These are phyloP conservation scores for Kregervanrija pseudodelftensis DNA, from an alignment of 805 yeast genomes.

Conservation along the genomic window DNA sequence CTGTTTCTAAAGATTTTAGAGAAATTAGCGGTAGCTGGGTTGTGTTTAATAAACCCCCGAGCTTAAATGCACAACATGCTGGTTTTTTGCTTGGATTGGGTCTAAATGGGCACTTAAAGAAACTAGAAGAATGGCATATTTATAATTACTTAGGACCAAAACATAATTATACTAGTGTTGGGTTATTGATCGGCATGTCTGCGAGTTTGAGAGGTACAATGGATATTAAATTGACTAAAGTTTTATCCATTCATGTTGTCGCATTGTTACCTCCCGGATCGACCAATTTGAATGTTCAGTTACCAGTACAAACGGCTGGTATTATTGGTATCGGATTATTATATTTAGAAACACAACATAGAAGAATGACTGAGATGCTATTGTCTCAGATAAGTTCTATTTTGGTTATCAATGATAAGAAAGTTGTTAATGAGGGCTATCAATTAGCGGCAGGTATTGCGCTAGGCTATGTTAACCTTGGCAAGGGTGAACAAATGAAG, in stretches of 20 bases:
- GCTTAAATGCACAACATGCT: conserved; percentile 76
- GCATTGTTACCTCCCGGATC: conserved; percentile 90
- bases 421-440: conserved; percentile 67
- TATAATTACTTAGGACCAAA: conserved; percentile 90
- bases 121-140: conserved; percentile 92
- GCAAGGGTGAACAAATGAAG: conserved; percentile 57
- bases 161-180: conserved; percentile 76
- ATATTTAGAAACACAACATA: conserved; percentile 69
- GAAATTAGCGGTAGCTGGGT: conserved; percentile 90
- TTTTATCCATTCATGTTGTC: conserved; percentile 85
- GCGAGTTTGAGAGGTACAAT: conserved; percentile 78
- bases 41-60: conserved; percentile 71
- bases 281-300: conserved; percentile 76
- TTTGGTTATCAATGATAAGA: conserved; percentile 47
- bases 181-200: conserved; percentile 84
- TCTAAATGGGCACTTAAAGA: conserved; percentile 76
- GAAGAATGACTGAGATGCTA: conserved; percentile 78
- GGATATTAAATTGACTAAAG: conserved; percentile 84
- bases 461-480: conserved; percentile 76
- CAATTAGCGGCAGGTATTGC: conserved; percentile 84
- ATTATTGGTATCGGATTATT: conserved; percentile 83
- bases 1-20: conserved; percentile 54
- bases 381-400: conserved; percentile 59
- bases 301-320: conserved; percentile 86
- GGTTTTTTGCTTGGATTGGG: conserved; percentile 94